Conservation (phyloP, 208 protist genomes). For the Entamoeba invadens region DNA sequence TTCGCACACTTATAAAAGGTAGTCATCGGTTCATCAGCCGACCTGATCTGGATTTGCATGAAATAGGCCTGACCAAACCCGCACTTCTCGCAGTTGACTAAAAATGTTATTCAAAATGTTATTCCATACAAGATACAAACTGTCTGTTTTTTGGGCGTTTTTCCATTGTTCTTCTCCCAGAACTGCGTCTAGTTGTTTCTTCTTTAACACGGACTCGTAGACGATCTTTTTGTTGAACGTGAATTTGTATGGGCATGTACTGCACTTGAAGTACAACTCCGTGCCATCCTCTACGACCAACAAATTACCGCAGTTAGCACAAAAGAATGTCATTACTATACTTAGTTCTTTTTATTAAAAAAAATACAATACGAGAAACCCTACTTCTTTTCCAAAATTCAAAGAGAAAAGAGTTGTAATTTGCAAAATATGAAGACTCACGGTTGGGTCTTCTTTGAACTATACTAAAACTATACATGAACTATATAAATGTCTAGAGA, state of each 20-base stretch:
- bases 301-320: background rate
- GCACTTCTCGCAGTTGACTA: constrained; percentile 43
- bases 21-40: constrained; percentile 84
- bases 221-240: background rate
- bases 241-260: background rate
- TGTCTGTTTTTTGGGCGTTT: background rate
- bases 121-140: background rate
- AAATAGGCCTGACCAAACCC: constrained; percentile 62
- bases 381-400: too few relatives aligned
- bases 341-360: too few relatives aligned
- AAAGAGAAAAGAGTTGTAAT: too few relatives aligned
- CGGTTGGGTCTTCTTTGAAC: too few relatives aligned
- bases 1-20: constrained; percentile 80
- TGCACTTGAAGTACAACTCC: background rate
- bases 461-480: too few relatives aligned
- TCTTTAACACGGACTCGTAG: background rate
- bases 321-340: background rate
- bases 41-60: constrained; percentile 81
- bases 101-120: background rate
- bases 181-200: background rate
- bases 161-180: background rate
- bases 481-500: too few relatives aligned
- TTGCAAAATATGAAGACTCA: too few relatives aligned
- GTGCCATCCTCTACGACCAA: background rate
- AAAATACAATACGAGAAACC: too few relatives aligned